Evolutionary conservation across 257 asterid species (phyloP).

Genomic region (Verbena officinalis): DNA sequence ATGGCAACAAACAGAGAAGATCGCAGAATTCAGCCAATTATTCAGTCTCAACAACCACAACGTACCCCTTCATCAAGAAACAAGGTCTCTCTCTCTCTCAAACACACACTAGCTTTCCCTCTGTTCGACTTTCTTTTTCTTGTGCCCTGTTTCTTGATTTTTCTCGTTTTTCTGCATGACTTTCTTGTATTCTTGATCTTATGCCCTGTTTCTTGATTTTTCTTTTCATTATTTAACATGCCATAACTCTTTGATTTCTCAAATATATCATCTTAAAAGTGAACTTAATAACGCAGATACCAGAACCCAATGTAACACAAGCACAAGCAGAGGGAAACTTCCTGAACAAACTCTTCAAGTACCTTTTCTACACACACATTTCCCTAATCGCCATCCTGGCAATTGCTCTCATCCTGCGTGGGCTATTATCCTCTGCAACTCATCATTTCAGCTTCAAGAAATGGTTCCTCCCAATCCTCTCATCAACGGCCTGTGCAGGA

Average conservation of each 20-base stretch:
- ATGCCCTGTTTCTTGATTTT: conserved; percentile 18
- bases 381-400: conserved; percentile 37
- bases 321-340: conserved; percentile 33
- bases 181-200: conserved; percentile 14
- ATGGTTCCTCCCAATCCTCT: conserved; percentile 48
- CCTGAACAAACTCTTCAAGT: conserved; percentile 36
- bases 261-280: background rate
- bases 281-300: conserved; percentile 32
- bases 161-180: background rate
- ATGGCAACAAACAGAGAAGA: conserved; percentile 5
- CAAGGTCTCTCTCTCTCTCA: conserved; percentile 33
- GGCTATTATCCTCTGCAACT: conserved; percentile 31
- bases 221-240: background rate
- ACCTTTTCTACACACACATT: conserved; percentile 47
- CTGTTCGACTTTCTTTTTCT: too few relatives aligned
- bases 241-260: background rate
- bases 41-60: conserved; percentile 21
- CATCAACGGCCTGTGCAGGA: conserved; percentile 53
- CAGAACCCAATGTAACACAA: conserved; percentile 4
- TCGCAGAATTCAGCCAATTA: conserved; percentile 13
- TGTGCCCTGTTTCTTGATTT: too few relatives aligned
- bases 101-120: background rate
- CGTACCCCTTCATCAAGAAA: conserved; percentile 31
- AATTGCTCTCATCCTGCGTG: conserved; percentile 41
- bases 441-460: conserved; percentile 37